Base-by-base conservation (phyloP, 805 yeast genomes). In the Suhomyces sp. region DNA sequence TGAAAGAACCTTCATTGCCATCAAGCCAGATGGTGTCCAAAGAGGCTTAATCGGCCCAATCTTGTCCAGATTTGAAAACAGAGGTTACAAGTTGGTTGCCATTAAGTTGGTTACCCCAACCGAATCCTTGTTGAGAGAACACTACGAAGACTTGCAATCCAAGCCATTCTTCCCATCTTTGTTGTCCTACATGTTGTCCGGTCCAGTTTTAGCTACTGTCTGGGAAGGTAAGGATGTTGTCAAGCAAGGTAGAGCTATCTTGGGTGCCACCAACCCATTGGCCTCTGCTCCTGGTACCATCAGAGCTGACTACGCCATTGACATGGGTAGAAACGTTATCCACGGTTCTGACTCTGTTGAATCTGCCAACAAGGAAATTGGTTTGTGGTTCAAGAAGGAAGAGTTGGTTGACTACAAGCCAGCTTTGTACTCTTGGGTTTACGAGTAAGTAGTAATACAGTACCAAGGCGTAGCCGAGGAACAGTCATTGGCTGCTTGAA, bases 141-240 rank as follows among this genome's bases (percentile, higher is more conserved):
- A 93, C 77, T 93, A 95, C 78, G 83, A 81, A 47, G 99, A 93
- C 75, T 84, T 93, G 70, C 90, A 84, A 68, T 71, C 79, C 61
- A 93, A 93, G 80, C 95, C 98, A 60, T 93, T 93, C 79, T 93
- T 90, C 91, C 96, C 98, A 66, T 86, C 95, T 48, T 79, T 93
- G 71, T 79, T 87, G 64, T 76, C 88, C 50, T 90, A 90, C 87
- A 95, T 93, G 99, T 76, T 78, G 65, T 88, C 96, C 52, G 99
- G 99, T 58, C 99, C 99, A 65, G 84, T 93, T 56, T 81, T 91
- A 59, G 98, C 98, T 58, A 93, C 96, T 67, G 97, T 90, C 58
- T 93, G 99, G 99, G 98, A 93, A 75, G 99, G 99, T 73, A 93
- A 90, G 78, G 97, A 93, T 63, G 98, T 81, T 68, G 98, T 93